These are phyloP conservation scores for Fusarium verticillioides DNA, from an alignment of 2,329 filamentous ascomycete genomes.

Conservation along the genomic window DNA sequence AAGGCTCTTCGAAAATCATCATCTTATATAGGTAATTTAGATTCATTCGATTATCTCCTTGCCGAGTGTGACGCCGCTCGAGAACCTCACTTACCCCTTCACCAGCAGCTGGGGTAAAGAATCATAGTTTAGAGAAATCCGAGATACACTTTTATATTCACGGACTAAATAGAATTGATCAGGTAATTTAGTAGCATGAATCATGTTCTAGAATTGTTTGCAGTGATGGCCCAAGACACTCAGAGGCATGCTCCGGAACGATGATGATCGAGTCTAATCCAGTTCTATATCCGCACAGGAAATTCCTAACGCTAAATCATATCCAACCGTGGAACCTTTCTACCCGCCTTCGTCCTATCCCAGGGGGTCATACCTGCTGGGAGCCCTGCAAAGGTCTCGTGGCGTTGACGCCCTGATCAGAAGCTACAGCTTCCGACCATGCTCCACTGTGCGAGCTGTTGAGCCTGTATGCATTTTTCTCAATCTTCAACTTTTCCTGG, in stretches of 20 bases:
- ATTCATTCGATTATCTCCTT: background rate
- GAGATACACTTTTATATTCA: background rate
- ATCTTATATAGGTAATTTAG: background rate
- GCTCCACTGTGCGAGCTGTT: slow-evolving; percentile 22
- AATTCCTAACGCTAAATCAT: background rate
- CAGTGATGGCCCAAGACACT: background rate
- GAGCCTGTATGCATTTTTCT: slow-evolving; percentile 27
- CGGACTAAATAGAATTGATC: too few relatives aligned
- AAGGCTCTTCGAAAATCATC: background rate
- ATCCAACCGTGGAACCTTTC: background rate
- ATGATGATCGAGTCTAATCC: background rate
- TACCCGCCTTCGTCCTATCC: too few relatives aligned
- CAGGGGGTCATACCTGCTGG: slow-evolving; percentile 3
- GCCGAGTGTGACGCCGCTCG: background rate
- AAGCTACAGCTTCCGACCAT: slow-evolving; percentile 7
- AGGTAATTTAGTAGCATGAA: background rate
- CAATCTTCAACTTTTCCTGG: slow-evolving; percentile 18
- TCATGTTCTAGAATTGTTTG: background rate
- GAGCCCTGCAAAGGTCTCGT: slow-evolving; percentile 12
- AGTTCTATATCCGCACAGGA: slow-evolving; percentile 6
- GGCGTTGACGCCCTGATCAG: background rate
- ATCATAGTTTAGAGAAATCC: background rate
- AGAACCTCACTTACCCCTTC: background rate
- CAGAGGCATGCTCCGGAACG: background rate
- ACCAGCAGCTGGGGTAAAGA: background rate